Evolutionary conservation across 108 stramenopile genomes (phyloP).

Genomic region (Fragilariopsis cylindrus): DNA sequence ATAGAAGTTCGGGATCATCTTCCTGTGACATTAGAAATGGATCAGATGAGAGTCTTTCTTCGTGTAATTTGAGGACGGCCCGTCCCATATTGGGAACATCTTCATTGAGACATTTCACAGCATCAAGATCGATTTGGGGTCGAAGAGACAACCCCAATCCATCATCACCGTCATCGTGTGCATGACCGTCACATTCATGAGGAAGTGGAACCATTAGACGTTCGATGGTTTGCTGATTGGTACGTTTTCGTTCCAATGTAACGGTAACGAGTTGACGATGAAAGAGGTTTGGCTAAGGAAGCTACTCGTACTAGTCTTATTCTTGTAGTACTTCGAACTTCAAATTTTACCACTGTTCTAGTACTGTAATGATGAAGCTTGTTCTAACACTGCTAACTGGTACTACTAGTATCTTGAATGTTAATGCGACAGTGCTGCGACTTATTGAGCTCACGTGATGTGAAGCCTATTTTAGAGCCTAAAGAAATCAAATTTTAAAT

Average conservation of each 20-base stretch:
- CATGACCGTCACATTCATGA: conserved; percentile 72
- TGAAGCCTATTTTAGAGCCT: no score
- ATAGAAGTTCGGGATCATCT: conserved; percentile 79
- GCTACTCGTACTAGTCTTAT: no score
- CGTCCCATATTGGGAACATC: conserved; percentile 51
- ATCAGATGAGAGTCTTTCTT: conserved; percentile 58
- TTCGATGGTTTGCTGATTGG: background rate
- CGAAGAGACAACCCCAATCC: conserved; percentile 74
- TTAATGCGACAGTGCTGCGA: no score
- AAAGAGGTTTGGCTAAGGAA: background rate
- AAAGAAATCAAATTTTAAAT: no score
- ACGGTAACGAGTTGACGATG: background rate
- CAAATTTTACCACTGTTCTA: no score
- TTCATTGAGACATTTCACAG: conserved; percentile 81
- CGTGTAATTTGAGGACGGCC: conserved; percentile 72
- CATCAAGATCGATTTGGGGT: conserved; percentile 64
- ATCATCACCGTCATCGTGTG: conserved; percentile 68
- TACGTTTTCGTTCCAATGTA: background rate
- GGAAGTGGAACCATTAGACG: conserved; percentile 38
- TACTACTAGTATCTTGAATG: no score
- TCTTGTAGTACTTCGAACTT: no score
- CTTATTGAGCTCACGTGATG: no score
- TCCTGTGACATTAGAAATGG: conserved; percentile 67
- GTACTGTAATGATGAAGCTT: no score
- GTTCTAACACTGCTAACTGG: no score